A percentile compares a stretch with the other conserved stretches of the same genome.
Conservation (phyloP, 2,329 filamentous ascomycete species). For the Trichoderma sp. region DNA sequence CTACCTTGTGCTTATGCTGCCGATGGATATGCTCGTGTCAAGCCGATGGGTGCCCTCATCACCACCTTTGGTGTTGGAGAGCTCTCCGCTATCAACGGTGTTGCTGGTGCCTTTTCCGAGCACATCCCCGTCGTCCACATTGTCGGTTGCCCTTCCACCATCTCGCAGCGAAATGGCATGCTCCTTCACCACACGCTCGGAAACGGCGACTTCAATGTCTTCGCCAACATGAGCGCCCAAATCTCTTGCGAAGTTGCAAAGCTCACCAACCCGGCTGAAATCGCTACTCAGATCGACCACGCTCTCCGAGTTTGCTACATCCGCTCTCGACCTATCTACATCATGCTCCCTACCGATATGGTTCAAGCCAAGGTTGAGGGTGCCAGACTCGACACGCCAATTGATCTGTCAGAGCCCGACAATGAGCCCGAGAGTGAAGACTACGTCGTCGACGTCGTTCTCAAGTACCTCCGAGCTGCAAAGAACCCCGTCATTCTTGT, state of each 20-base stretch:
- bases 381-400: constrained; percentile 65
- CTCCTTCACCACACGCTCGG: constrained; percentile 69
- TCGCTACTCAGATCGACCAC: constrained; percentile 75
- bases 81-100: constrained; percentile 71
- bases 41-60: constrained; percentile 68
- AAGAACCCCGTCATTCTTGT: constrained; percentile 77
- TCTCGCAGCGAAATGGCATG: constrained; percentile 51
- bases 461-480: constrained; percentile 71
- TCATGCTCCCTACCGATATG: constrained; percentile 81
- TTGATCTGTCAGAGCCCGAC: constrained; percentile 63
- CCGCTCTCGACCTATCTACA: constrained; percentile 76
- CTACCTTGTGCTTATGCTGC: constrained; percentile 64
- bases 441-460: constrained; percentile 78
- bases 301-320: constrained; percentile 74
- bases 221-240: constrained; percentile 72
- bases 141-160: constrained; percentile 54
- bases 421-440: constrained; percentile 74
- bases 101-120: constrained; percentile 75
- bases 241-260: constrained; percentile 73
- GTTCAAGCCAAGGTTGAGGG: constrained; percentile 75
- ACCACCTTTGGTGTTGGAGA: constrained; percentile 78
- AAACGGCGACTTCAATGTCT: constrained; percentile 81
- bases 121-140: constrained; percentile 72
- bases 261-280: constrained; percentile 68
- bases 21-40: constrained; percentile 76